Base-by-base conservation (phyloP, 2,329 filamentous ascomycete genomes). In the Grosmannia huntii region DNA sequence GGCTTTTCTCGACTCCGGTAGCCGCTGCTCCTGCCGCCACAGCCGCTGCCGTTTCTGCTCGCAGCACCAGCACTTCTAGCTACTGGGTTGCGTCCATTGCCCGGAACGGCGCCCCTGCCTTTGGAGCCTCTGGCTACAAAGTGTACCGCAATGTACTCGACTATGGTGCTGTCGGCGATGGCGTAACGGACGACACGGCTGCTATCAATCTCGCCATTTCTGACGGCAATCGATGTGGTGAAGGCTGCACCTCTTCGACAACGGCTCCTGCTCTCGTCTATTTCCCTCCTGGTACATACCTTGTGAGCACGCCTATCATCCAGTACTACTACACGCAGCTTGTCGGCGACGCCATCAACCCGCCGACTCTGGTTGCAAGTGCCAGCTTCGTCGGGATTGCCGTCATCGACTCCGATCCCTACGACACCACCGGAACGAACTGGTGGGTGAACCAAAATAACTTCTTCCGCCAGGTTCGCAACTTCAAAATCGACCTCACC, bases 241-340 rank as follows among this genome's bases (percentile, higher is more conserved):
- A 81, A 62, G 82, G 83, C 62, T 97, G 92, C 68, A 87, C 94
- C 68, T 95, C 90, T 1, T 83, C 81, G 36, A 97, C 92, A 3
- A 81, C 81, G n/a, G 83, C 84, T 1, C 92, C 92, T 0, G 92
- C 89, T 28, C 75, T 97, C 16, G 83, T 97, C 57, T 97, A 95
- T 76, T 95, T 97, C 76, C 91, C 90, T 46, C 77, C 89, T 12
- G 91, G 92, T 63, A 95, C 84, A 59, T 97, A 96, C 68, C 67
- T 87, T 21, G 85, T 97, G 65, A 89, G 84, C 68, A 80, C 77
- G 66, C 89, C 92, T 25, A 82, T 97, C 64, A 73, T 90, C 56
- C 86, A 90, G 69, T 86, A 86, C 71, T 97, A 97, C 78, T 96
- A 96, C 76, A 95, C 91, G 11, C 90, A 96, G 70, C 82, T 97